phyloP scores from a whole-genome alignment of 2,329 filamentous ascomycete genomes.

The Zasmidium angulare region DNA sequence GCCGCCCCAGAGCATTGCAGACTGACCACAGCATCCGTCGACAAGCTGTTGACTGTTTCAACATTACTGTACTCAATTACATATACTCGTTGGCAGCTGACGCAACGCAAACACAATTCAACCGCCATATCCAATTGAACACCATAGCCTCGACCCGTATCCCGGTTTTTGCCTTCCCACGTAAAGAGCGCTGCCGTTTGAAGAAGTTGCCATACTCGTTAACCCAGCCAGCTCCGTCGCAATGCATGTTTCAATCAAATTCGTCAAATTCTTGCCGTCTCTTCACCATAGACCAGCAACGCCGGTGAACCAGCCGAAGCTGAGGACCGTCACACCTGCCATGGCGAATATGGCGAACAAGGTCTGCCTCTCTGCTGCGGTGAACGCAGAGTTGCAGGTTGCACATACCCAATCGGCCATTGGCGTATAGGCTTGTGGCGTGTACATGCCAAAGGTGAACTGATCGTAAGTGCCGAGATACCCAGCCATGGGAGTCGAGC shows the following conservation, averaged over 20 bases:
- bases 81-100: slow-evolving; percentile 5
- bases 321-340: slow-evolving; percentile 56
- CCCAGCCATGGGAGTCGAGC: slow-evolving; percentile 54
- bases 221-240: slow-evolving; percentile 17
- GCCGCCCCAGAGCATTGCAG: slow-evolving; percentile 30
- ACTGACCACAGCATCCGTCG: slow-evolving; percentile 20
- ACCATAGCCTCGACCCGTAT: background rate
- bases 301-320: slow-evolving; percentile 55
- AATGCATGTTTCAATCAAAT: slow-evolving; percentile 15
- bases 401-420: slow-evolving; percentile 49
- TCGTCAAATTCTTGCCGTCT: background rate
- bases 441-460: slow-evolving; percentile 64
- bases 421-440: slow-evolving; percentile 52
- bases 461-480: slow-evolving; percentile 54
- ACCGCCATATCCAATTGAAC: slow-evolving; percentile 1
- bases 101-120: background rate
- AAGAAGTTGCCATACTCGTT: slow-evolving; percentile 11
- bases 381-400: slow-evolving; percentile 57
- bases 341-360: slow-evolving; percentile 58
- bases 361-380: slow-evolving; percentile 54
- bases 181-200: slow-evolving; percentile 18
- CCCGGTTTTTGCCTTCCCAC: slow-evolving; percentile 9
- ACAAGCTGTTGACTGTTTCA: slow-evolving; percentile 24
- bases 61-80: slow-evolving; percentile 20
- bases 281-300: slow-evolving; percentile 42